A percentile compares a stretch with the other conserved stretches of the same genome.
These are phyloP conservation scores for Xylaria telfairii DNA, from an alignment of 495 filamentous ascomycete genomes.

Conservation along the genomic window DNA sequence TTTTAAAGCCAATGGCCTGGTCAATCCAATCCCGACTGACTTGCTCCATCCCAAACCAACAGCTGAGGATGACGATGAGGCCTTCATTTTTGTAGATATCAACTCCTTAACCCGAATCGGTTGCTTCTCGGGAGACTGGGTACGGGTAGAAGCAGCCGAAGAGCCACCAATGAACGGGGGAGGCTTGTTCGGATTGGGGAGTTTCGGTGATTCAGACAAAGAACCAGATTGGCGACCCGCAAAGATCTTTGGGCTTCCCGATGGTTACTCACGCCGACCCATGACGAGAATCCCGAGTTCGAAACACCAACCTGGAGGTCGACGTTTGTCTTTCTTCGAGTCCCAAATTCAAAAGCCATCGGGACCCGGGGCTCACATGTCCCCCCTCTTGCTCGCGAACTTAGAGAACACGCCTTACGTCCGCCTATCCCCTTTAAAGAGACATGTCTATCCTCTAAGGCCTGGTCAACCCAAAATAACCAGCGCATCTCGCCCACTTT, in stretches of 20 bases:
- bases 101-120: conserved; percentile 83
- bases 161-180: conserved; percentile 67
- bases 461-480: conserved; percentile 55
- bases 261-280: conserved; percentile 63
- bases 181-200: conserved; percentile 62
- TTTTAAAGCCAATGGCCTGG: conserved; percentile 82
- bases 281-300: conserved; percentile 59
- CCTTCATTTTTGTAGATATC: conserved; percentile 86
- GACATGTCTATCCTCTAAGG: conserved; percentile 47
- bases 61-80: conserved; percentile 80
- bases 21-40: conserved; percentile 73
- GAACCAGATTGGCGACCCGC: conserved; percentile 72
- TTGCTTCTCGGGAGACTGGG: conserved; percentile 98
- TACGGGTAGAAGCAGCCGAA: conserved; percentile 76
- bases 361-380: conserved; percentile 73
- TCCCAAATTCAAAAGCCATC: conserved; percentile 56
- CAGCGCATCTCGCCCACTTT: conserved; percentile 71
- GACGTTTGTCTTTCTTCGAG: conserved; percentile 61
- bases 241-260: conserved; percentile 85
- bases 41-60: conserved; percentile 82
- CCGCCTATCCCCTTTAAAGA: conserved; percentile 67
- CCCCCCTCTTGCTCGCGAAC: conserved; percentile 85
- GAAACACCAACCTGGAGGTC: conserved; percentile 49
- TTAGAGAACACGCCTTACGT: conserved; percentile 78
- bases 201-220: conserved; percentile 55